phyloP scores from a whole-genome alignment of 2,329 filamentous ascomycete genomes.

The Botrytis hyacinthi region DNA sequence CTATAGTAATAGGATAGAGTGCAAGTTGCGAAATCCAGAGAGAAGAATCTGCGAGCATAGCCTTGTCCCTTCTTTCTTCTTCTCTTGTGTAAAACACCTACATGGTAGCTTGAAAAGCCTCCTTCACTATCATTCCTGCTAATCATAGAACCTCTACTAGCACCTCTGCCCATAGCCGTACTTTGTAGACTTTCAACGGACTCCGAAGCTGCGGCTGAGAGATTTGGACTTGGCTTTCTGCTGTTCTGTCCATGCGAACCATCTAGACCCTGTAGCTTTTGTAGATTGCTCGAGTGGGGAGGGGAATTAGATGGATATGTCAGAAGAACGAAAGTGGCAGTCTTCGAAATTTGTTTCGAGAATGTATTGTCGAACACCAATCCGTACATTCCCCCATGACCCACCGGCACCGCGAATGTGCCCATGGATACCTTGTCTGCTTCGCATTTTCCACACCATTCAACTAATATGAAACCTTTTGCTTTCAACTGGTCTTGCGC shows the following conservation, averaged over 20 bases:
- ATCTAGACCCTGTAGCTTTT: constrained; percentile 48
- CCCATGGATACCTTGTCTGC: constrained; percentile 93
- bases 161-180: constrained; percentile 26
- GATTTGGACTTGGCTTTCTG: constrained; percentile 47
- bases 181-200: constrained; percentile 63
- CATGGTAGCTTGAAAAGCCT: constrained; percentile 62
- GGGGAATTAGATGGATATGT: constrained; percentile 84
- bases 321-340: constrained; percentile 87
- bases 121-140: constrained; percentile 50
- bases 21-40: constrained; percentile 88
- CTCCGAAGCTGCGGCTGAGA: constrained; percentile 48
- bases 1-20: constrained; percentile 97
- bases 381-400: constrained; percentile 89
- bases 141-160: constrained; percentile 50
- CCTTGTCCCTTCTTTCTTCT: constrained; percentile 91
- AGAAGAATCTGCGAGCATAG: constrained; percentile 91
- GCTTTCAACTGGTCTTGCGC: constrained; percentile 62
- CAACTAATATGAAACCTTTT: constrained; percentile 67
- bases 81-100: constrained; percentile 83
- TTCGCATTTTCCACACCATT: constrained; percentile 94
- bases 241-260: constrained; percentile 47
- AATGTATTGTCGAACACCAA: constrained; percentile 99
- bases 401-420: constrained; percentile 72
- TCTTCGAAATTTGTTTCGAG: constrained; percentile 92
- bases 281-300: constrained; percentile 71